Conservation (phyloP, 2,329 filamentous ascomycete genomes). For the Fusarium nematophilum region DNA sequence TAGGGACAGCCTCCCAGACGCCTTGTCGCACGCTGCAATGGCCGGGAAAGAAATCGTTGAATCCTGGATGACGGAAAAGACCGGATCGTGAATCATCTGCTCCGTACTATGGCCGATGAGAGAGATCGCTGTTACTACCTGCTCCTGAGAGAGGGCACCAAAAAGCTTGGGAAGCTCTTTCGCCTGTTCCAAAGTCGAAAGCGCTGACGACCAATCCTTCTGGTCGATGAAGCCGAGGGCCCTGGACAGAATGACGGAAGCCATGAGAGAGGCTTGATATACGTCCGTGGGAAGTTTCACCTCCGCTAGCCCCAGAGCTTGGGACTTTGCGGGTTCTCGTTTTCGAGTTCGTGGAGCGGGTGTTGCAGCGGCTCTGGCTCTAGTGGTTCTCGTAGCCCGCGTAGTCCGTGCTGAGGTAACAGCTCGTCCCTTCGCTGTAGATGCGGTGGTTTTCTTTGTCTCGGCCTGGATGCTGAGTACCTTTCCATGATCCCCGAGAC, state of each 20-base stretch:
- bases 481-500: conserved; percentile 44
- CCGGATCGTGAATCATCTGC: conserved; percentile 80
- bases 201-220: conserved; percentile 69
- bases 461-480: conserved; percentile 11
- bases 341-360: conserved; percentile 31
- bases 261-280: conserved; percentile 52
- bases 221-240: conserved; percentile 60
- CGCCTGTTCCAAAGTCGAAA: conserved; percentile 64
- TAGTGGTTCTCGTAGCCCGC: conserved; percentile 41
- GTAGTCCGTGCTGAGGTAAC: conserved; percentile 42
- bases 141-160: conserved; percentile 58
- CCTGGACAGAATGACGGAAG: conserved; percentile 50
- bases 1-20: conserved; percentile 50
- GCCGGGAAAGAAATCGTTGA: conserved; percentile 91
- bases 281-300: conserved; percentile 45
- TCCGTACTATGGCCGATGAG: conserved; percentile 76
- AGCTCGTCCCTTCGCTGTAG: conserved; percentile 28
- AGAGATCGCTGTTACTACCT: conserved; percentile 74
- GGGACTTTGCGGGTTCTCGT: conserved; percentile 40
- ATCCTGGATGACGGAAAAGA: conserved; percentile 90
- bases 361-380: conserved; percentile 33
- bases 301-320: conserved; percentile 31
- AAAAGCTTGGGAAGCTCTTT: conserved; percentile 56
- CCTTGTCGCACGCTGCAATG: conserved; percentile 61
- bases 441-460: conserved; percentile 24